A percentile compares a stretch with the other conserved stretches of the same genome.
These are phyloP conservation scores for Pontederia crassipes DNA, from an alignment of 176 grass and related monocot genomes.

Conservation along the genomic window DNA sequence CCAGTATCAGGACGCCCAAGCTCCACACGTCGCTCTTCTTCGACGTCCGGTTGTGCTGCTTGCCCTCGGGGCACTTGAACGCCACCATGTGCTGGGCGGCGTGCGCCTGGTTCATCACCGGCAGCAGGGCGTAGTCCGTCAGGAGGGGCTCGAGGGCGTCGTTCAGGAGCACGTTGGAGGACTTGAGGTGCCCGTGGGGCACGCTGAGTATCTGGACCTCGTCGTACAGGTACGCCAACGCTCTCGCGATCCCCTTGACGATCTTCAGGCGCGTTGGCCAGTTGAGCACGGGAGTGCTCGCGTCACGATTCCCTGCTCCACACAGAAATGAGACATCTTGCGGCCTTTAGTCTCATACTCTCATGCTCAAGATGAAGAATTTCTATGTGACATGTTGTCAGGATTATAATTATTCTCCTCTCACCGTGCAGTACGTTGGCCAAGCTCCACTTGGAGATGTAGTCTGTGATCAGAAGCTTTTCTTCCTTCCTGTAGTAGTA, in stretches of 20 bases:
- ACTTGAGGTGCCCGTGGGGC: slow-evolving; percentile 88
- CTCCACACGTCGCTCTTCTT: slow-evolving; percentile 95
- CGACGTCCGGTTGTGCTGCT: slow-evolving; percentile 21
- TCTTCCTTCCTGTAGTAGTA: slow-evolving; percentile 97
- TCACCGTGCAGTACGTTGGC: slow-evolving; percentile 60
- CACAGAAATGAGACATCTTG: background rate
- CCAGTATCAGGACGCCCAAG: slow-evolving; percentile 69
- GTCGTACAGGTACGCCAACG: slow-evolving; percentile 66
- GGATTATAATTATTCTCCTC: no score
- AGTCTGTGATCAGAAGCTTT: slow-evolving; percentile 77
- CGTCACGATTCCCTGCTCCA: background rate
- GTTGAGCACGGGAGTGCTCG: slow-evolving; percentile 34
- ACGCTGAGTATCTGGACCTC: slow-evolving; percentile 78
- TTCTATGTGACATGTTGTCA: no score
- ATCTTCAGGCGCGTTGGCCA: slow-evolving; percentile 55
- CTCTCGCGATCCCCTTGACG: slow-evolving; percentile 51
- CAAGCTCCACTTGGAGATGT: slow-evolving; percentile 61
- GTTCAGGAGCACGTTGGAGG: slow-evolving; percentile 67
- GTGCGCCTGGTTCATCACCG: slow-evolving; percentile 77
- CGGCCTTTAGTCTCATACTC: no score
- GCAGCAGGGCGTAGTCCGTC: slow-evolving; percentile 67
- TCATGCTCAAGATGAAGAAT: no score
- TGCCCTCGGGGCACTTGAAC: slow-evolving; percentile 84
- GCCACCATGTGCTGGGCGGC: slow-evolving; percentile 28
- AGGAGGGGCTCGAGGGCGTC: slow-evolving; percentile 47